phyloP scores from a whole-genome alignment of 371 early-diverging fungal genomes.

The Entomophthora muscae region DNA sequence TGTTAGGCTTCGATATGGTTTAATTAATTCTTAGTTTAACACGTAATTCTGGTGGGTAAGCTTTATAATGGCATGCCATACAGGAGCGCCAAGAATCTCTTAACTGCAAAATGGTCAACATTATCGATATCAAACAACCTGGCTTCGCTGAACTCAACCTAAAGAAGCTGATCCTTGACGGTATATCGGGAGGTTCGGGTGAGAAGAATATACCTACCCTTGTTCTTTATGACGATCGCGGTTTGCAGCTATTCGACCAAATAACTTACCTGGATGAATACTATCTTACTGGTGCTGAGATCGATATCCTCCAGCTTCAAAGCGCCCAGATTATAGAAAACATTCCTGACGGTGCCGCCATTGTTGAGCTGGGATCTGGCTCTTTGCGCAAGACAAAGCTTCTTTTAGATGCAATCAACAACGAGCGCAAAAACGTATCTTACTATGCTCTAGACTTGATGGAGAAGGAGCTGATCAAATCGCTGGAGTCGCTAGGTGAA shows the following conservation, averaged over 20 bases:
- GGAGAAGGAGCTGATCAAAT: constrained; percentile 49
- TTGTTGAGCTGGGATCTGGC: constrained; percentile 76
- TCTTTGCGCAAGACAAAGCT: constrained; percentile 74
- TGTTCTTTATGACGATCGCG: constrained; percentile 66
- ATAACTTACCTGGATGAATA: constrained; percentile 76
- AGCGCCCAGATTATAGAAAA: constrained; percentile 34
- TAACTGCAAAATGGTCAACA: neutral
- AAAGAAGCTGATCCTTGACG: constrained; percentile 24
- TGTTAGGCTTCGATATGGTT: too few relatives aligned
- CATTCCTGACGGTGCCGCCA: constrained; percentile 41
- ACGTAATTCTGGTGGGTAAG: too few relatives aligned
- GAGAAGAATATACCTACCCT: constrained; percentile 43
- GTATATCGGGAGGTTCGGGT: constrained; percentile 16
- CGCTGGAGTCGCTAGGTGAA: constrained; percentile 21
- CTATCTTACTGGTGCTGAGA: constrained; percentile 69
- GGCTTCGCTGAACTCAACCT: constrained; percentile 13
- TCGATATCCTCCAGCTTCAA: constrained; percentile 42
- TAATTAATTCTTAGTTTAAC: too few relatives aligned
- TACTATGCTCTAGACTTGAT: constrained; percentile 90
- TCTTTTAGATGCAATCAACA: constrained; percentile 52
- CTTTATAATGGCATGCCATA: too few relatives aligned
- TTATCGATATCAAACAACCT: constrained; percentile 11
- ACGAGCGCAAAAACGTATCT: constrained; percentile 32
- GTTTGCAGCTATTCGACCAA: constrained; percentile 70
- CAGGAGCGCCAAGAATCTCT: too few relatives aligned